Evolutionary conservation across 345 rosid genomes (phyloP).

Genomic region (Triadica sebifera): DNA sequence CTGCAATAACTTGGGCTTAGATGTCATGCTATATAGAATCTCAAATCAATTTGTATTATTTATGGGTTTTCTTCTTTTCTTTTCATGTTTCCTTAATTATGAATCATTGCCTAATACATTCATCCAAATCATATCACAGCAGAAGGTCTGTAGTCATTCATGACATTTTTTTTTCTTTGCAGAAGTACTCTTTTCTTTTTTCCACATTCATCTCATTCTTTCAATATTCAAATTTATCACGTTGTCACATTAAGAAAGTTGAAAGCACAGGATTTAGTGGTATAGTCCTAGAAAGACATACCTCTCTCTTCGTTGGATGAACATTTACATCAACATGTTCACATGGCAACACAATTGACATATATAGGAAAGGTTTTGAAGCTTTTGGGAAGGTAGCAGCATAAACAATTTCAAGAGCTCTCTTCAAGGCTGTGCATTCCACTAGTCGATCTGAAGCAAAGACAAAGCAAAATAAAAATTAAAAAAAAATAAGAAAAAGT

Average conservation of each 20-base stretch:
- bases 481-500: not conserved
- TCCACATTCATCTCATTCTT: not conserved
- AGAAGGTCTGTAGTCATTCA: not conserved
- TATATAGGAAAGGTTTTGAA: slow-evolving; percentile 84
- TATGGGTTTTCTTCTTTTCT: not conserved
- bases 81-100: not conserved
- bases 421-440: slow-evolving; percentile 85
- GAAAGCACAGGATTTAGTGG: not conserved
- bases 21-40: not conserved
- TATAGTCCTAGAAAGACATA: slow-evolving; percentile 18
- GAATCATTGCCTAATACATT: not conserved
- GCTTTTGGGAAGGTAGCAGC: slow-evolving; percentile 94
- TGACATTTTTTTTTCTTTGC: not conserved
- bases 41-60: not conserved
- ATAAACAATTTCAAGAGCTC: slow-evolving; percentile 91
- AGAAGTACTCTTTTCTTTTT: not conserved
- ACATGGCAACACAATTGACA: slow-evolving; percentile 80
- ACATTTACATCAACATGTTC: slow-evolving; percentile 95
- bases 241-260: not conserved
- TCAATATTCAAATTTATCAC: not conserved
- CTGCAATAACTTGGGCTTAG: not conserved
- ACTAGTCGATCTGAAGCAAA: slow-evolving; percentile 76
- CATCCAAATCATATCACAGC: not conserved
- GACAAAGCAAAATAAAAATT: slow-evolving; percentile 1
- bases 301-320: slow-evolving; percentile 98